Base-by-base conservation (phyloP, 495 filamentous ascomycete species). In the Pseudevernia furfuracea region DNA sequence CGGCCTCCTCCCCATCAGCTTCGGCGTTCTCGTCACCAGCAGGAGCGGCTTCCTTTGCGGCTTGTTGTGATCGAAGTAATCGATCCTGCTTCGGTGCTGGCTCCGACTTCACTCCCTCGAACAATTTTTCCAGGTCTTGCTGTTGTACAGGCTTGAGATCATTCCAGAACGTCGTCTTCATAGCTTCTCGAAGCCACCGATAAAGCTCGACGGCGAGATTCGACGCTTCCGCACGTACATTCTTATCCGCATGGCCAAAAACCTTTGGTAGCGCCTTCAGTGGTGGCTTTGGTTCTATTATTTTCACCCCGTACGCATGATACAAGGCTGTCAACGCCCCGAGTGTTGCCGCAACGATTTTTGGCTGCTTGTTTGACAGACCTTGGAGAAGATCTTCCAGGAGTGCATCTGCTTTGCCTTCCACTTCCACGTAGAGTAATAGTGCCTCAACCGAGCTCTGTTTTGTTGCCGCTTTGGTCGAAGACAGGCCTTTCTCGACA, bases 161-260 rank as follows among this genome's bases (percentile, higher is more conserved):
- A 49, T 84, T 84, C 91, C 92, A 99, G 73, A 99, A 99, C 73
- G 96, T 85, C 23, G 93, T 90, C 73, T 99, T 99, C 83, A 99
- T 97, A 3, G 92, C 95, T 62, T 99, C 95, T 65, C 90, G 88
- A 38, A 99, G 82, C 95, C 95, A 99, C 73, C 95, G 81, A 75
- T 97, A 99, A 53, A 99, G 84, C 70, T 97, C 95, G 58, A 96
- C 92, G 0, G 92, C 87, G 37, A 99, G 79, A 67, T 88, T 91
- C 58, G 94, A 93, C 36, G 91, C 90, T 75, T 97, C 95, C 2
- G 92, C 91, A 71, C 95, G 87, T 19, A 99, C 95, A 72, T 97
- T 97, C 75, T 99, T 99, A 80, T 99, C 95, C 7, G 95, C 92
- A 74, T 97, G 94, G 19, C 90, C 89, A 68, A 96, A 99, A 25